Evolutionary conservation across 2,329 filamentous ascomycete species (phyloP).

Genomic region (Grosmannia penicillata): DNA sequence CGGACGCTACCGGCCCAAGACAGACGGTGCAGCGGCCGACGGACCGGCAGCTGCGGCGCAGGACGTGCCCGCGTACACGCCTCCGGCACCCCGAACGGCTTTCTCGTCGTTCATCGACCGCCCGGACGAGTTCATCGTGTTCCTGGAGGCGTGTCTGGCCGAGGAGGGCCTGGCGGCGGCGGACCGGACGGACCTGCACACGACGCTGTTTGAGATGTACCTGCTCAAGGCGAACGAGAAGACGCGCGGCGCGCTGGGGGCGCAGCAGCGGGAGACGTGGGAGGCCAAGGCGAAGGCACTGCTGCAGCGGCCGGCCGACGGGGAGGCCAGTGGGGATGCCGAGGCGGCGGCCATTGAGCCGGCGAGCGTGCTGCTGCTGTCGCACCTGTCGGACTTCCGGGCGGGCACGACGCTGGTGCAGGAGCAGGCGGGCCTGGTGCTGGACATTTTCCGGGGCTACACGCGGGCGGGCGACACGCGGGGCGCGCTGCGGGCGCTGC

Average conservation of each 20-base stretch:
- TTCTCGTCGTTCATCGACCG: constrained; percentile 97
- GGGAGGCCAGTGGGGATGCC: constrained; percentile 30
- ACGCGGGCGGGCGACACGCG: constrained; percentile 82
- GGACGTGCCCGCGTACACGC: constrained; percentile 45
- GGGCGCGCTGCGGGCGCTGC: constrained; percentile 77
- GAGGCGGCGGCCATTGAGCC: constrained; percentile 73
- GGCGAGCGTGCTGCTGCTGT: constrained; percentile 84
- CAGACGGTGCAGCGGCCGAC: constrained; percentile 30
- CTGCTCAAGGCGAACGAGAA: constrained; percentile 72
- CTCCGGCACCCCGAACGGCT: constrained; percentile 72
- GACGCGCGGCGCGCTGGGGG: too few relatives aligned
- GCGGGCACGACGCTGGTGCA: constrained; percentile 86
- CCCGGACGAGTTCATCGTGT: constrained; percentile 77
- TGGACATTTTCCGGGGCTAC: constrained; percentile 94
- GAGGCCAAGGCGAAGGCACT: constrained; percentile 80
- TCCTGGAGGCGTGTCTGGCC: constrained; percentile 75
- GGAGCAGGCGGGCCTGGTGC: constrained; percentile 80
- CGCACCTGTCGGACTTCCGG: constrained; percentile 77
- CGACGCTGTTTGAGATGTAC: constrained; percentile 96
- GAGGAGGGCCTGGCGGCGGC: constrained; percentile 55
- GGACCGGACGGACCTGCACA: constrained; percentile 78
- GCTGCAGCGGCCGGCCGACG: constrained; percentile 56
- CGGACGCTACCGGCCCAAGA: constrained; percentile 61
- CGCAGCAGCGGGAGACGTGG: constrained; percentile 60
- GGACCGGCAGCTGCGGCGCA: constrained; percentile 20